Percentiles rank a stretch among this genome's conserved stretches.
Conservation (phyloP, 805 yeast species). For the Candida orba region DNA sequence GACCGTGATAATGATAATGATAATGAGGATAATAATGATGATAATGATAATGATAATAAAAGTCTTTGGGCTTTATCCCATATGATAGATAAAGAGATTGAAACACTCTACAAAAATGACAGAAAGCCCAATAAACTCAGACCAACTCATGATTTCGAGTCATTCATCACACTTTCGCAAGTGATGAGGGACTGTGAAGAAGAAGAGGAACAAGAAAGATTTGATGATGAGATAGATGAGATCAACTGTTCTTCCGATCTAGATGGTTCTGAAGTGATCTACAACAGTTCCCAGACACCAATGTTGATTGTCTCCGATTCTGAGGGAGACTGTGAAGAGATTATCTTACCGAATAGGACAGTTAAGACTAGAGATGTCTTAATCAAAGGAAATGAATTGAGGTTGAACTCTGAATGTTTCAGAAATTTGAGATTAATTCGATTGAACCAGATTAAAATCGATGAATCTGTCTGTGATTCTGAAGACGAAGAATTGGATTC, state of each 20-base stretch:
- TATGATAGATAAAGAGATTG: not conserved
- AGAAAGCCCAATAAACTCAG: not conserved
- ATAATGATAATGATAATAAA: not conserved
- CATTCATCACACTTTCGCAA: conserved; percentile 7
- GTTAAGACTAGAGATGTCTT: not conserved
- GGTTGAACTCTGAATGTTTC: not conserved
- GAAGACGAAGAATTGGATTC: conserved; percentile 1
- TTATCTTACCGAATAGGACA: not conserved
- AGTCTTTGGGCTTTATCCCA: not conserved
- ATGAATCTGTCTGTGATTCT: not conserved
- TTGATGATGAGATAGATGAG: not conserved
- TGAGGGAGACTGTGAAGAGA: not conserved
- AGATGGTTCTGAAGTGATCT: not conserved
- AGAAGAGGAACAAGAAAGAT: not conserved
- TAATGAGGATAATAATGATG: not conserved
- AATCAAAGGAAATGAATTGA: not conserved
- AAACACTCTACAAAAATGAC: not conserved
- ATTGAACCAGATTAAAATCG: not conserved
- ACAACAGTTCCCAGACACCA: no score
- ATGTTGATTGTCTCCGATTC: no score
- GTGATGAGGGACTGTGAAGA: not conserved
- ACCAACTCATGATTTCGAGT: not conserved
- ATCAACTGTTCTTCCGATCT: not conserved
- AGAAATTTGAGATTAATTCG: conserved; percentile 1
- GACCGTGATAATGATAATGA: not conserved